These are phyloP conservation scores for Paxillus rubicundulus DNA, from an alignment of 768 basidiomycete genomes.

Conservation along the genomic window DNA sequence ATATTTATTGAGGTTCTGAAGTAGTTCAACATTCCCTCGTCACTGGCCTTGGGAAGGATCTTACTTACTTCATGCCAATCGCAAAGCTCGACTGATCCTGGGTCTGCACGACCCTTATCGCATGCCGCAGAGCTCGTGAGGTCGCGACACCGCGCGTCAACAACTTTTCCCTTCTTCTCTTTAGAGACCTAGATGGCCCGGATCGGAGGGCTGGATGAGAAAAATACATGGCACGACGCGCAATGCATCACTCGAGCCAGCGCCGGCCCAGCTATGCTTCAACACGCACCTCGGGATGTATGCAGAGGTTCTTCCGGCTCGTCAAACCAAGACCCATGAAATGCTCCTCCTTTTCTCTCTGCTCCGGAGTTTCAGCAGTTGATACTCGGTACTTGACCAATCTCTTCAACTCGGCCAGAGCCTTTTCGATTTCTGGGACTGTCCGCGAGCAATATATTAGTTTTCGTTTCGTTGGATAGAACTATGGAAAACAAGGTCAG, in stretches of 20 bases:
- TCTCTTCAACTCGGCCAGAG: conserved; percentile 89
- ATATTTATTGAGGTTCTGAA: conserved; percentile 75
- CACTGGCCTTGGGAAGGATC: neutral
- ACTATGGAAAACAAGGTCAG: conserved; percentile 45
- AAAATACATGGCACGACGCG: neutral
- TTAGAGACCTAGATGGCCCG: conserved; percentile 68
- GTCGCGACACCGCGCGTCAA: conserved; percentile 96
- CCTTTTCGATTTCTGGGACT: conserved; percentile 99
- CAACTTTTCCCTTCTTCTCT: conserved; percentile 97
- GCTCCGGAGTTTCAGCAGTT: conserved; percentile 69
- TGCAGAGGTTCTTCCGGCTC: conserved; percentile 93
- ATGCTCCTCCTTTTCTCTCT: conserved; percentile 71
- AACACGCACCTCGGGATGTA: conserved; percentile 82
- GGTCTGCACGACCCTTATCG: conserved; percentile 80
- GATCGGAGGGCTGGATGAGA: neutral
- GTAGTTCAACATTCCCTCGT: neutral
- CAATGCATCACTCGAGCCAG: neutral
- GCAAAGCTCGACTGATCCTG: conserved; percentile 89
- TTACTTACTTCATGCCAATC: conserved; percentile 90
- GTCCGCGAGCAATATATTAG: conserved; percentile 99
- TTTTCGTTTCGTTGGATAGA: conserved; percentile 88
- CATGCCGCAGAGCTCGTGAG: conserved; percentile 82
- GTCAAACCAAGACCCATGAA: conserved; percentile 92
- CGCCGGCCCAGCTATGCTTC: neutral
- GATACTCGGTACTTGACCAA: conserved; percentile 85